These are phyloP conservation scores for Boletus smithii DNA, from an alignment of 1,284 basidiomycete species.

Conservation along the genomic window DNA sequence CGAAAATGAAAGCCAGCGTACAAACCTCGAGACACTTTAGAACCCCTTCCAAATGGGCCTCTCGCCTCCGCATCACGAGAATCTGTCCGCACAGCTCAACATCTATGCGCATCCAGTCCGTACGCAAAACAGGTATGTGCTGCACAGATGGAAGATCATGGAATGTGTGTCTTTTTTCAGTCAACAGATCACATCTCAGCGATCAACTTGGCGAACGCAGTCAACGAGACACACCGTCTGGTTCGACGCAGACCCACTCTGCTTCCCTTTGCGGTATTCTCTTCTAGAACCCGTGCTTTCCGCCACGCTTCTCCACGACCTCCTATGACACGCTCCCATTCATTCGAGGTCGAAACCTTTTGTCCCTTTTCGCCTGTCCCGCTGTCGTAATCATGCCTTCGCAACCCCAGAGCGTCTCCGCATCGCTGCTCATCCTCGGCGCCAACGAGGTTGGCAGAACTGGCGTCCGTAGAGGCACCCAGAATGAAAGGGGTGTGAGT, in stretches of 20 bases:
- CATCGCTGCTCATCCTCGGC: slow-evolving; percentile 17
- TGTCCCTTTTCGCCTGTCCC: slow-evolving; percentile 23
- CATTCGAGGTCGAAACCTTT: slow-evolving; percentile 53
- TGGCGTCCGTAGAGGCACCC: slow-evolving; percentile 39
- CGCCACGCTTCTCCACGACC: slow-evolving; percentile 25
- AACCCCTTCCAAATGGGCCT: slow-evolving; percentile 51
- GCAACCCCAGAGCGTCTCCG: slow-evolving; percentile 6
- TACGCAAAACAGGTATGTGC: slow-evolving; percentile 44
- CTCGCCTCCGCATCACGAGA: slow-evolving; percentile 62
- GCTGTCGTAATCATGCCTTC: slow-evolving; percentile 4
- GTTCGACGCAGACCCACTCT: slow-evolving; percentile 6
- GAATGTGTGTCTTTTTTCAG: slow-evolving; percentile 56
- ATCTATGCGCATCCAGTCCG: slow-evolving; percentile 69
- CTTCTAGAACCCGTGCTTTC: slow-evolving; percentile 17
- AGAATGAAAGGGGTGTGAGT: slow-evolving; percentile 44
- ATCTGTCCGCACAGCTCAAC: slow-evolving; percentile 74
- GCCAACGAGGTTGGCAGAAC: slow-evolving; percentile 38
- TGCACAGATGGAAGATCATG: slow-evolving; percentile 51
- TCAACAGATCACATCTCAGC: slow-evolving; percentile 10
- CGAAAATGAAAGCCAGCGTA: slow-evolving; percentile 6
- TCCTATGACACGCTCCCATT: slow-evolving; percentile 31
- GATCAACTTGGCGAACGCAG: neutral
- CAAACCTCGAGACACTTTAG: slow-evolving; percentile 38
- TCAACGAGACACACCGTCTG: slow-evolving; percentile 19
- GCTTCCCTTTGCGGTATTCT: slow-evolving; percentile 6